phyloP scores from a whole-genome alignment of 2,329 filamentous ascomycete species.

The Seiridium cupressi region DNA sequence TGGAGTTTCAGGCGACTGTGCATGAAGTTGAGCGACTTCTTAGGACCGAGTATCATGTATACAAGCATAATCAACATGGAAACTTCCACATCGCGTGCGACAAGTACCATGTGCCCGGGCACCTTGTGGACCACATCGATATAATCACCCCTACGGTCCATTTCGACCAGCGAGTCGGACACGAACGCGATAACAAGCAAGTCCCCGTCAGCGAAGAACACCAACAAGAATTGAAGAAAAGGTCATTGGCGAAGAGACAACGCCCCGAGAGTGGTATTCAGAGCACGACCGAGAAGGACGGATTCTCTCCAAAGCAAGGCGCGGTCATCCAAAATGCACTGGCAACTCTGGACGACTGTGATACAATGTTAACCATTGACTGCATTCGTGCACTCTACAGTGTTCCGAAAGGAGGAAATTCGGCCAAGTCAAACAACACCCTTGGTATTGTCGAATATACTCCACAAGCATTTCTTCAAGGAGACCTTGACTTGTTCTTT shows the following conservation, averaged over 20 bases:
- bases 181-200: conserved; percentile 30
- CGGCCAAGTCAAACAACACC: conserved; percentile 38
- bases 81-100: conserved; percentile 38
- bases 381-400: conserved; percentile 51
- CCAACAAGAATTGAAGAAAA: conserved; percentile 21
- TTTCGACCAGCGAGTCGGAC: conserved; percentile 44
- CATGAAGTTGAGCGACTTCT: conserved; percentile 52
- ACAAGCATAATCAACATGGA: conserved; percentile 36
- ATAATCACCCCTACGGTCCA: conserved; percentile 40
- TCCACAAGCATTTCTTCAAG: conserved; percentile 50
- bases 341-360: conserved; percentile 39
- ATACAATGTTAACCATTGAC: conserved; percentile 53
- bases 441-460: conserved; percentile 55
- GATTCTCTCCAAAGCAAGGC: conserved; percentile 29
- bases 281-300: conserved; percentile 16
- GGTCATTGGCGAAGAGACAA: conserved; percentile 17
- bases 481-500: conserved; percentile 48
- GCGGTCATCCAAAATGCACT: conserved; percentile 25
- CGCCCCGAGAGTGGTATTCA: conserved; percentile 23
- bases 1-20: conserved; percentile 53
- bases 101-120: conserved; percentile 36
- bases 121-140: conserved; percentile 36
- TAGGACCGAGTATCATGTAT: conserved; percentile 51
- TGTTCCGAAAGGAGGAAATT: conserved; percentile 31
- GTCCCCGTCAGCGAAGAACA: conserved; percentile 20